A percentile compares a stretch with the other conserved stretches of the same genome.
These are phyloP conservation scores for Plasmodium cynomolgi DNA, from an alignment of 169 alveolate species.

Conservation along the genomic window DNA sequence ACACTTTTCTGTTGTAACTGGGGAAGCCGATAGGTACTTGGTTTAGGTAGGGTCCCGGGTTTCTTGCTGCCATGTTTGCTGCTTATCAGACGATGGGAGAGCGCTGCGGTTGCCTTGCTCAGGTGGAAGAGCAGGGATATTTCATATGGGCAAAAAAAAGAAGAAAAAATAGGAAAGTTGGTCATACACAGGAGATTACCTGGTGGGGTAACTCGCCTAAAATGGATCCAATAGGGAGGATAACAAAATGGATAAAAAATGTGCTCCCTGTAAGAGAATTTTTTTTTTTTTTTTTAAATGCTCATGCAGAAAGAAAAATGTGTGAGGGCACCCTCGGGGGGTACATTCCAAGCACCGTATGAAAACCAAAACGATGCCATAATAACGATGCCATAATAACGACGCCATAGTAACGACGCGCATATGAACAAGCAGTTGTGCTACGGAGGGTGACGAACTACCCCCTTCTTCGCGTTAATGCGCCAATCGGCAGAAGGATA, in stretches of 20 bases:
- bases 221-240: background rate
- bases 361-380: background rate
- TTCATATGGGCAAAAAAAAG: background rate
- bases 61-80: constrained; percentile 87
- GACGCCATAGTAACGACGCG: background rate
- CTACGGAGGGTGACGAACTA: background rate
- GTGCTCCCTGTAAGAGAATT: background rate
- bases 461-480: background rate
- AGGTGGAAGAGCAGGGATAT: background rate
- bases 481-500: background rate
- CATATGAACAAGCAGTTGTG: background rate
- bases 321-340: background rate
- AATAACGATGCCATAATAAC: too few relatives aligned
- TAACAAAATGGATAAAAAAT: background rate
- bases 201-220: background rate
- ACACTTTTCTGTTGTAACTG: constrained; percentile 84
- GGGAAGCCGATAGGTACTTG: constrained; percentile 90
- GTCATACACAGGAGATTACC: background rate
- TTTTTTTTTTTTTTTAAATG: background rate
- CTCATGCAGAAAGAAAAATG: background rate
- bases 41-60: constrained; percentile 88
- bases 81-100: background rate
- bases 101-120: background rate
- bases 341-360: background rate
- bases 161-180: background rate